phyloP scores from a whole-genome alignment of 139 green algal species.

The Micractinium sp. region DNA sequence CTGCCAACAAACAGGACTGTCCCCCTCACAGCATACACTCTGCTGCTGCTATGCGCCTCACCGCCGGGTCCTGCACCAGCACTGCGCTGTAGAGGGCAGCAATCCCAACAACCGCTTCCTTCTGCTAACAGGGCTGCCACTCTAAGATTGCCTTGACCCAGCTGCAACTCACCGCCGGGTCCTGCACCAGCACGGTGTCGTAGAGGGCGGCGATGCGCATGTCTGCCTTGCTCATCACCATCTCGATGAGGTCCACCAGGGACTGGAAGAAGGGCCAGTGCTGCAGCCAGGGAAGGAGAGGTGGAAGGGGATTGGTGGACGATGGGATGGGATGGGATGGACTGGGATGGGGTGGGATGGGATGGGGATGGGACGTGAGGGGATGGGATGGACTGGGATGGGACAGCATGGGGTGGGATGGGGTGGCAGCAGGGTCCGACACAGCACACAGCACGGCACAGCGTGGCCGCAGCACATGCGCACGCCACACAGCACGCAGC shows the following conservation, averaged over 20 bases:
- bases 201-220: conserved; percentile 84
- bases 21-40: background rate
- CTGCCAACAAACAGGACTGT: too few relatives aligned
- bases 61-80: conserved; percentile 44
- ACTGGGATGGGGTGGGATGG: too few relatives aligned
- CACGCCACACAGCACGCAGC: background rate
- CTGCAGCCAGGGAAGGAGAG: background rate
- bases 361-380: too few relatives aligned
- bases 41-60: background rate
- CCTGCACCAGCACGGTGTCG: conserved; percentile 51
- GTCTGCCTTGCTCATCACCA: conserved; percentile 92
- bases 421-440: too few relatives aligned
- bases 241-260: conserved; percentile 97
- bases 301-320: background rate
- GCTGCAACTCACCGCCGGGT: background rate
- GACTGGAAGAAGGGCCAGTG: conserved; percentile 86
- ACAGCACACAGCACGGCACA: too few relatives aligned
- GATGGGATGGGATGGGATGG: too few relatives aligned
- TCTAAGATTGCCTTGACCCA: too few relatives aligned
- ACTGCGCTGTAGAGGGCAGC: conserved; percentile 68
- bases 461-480: too few relatives aligned
- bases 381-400: too few relatives aligned
- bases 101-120: too few relatives aligned
- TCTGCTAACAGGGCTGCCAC: too few relatives aligned
- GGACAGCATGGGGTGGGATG: too few relatives aligned